Conservation (phyloP, 805 yeast genomes). For the Yarrowia sp. region DNA sequence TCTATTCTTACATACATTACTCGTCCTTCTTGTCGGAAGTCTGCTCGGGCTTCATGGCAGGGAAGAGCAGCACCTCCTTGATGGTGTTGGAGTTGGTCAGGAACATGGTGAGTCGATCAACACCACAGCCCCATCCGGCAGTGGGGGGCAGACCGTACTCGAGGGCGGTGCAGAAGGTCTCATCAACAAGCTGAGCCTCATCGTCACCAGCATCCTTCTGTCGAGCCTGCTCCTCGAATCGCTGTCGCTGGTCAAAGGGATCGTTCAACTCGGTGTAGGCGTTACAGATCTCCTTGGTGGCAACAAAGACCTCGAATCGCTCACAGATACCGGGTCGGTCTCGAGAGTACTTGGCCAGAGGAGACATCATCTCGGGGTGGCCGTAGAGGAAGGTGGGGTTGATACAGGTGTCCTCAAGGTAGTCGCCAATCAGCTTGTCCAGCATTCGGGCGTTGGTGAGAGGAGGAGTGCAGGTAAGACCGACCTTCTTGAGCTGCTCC, state of each 20-base stretch:
- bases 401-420: slow-evolving; percentile 82
- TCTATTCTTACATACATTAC: not conserved
- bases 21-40: slow-evolving; percentile 18
- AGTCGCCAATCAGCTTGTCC: slow-evolving; percentile 95
- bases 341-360: slow-evolving; percentile 95
- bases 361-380: slow-evolving; percentile 99
- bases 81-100: slow-evolving; percentile 93
- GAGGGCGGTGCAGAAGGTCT: slow-evolving; percentile 93
- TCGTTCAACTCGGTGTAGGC: slow-evolving; percentile 99
- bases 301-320: slow-evolving; percentile 97
- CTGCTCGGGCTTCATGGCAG: slow-evolving; percentile 95
- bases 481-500: slow-evolving; percentile 70
- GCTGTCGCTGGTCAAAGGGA: slow-evolving; percentile 95
- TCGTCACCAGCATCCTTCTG: slow-evolving; percentile 99
- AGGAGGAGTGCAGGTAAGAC: slow-evolving; percentile 86
- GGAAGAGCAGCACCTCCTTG: slow-evolving; percentile 96
- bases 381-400: slow-evolving; percentile 98
- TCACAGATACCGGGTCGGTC: slow-evolving; percentile 92
- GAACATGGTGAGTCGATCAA: slow-evolving; percentile 97
- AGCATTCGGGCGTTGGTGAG: slow-evolving; percentile 98
- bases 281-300: slow-evolving; percentile 96
- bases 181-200: slow-evolving; percentile 96
- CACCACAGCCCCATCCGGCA: slow-evolving; percentile 99
- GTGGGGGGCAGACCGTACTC: slow-evolving; percentile 99
- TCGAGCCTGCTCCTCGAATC: slow-evolving; percentile 98